A percentile compares a stretch with the other conserved stretches of the same genome.
These are phyloP conservation scores for Pseudocercospora cruenta DNA, from an alignment of 2,329 filamentous ascomycete genomes.

Conservation along the genomic window DNA sequence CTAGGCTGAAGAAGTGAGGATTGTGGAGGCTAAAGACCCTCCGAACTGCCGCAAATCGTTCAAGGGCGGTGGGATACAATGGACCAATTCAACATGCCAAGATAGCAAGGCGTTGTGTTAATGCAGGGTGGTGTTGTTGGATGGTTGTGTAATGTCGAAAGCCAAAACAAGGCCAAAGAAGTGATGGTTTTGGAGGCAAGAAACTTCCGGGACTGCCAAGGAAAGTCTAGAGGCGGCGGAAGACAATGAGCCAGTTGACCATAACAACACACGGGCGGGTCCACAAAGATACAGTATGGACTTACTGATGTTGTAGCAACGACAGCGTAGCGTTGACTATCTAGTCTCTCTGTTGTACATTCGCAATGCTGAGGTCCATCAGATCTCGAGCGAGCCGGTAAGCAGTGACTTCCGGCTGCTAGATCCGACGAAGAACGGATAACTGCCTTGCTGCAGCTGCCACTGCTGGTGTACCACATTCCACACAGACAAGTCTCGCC, in stretches of 20 bases:
- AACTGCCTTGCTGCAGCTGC: conserved; percentile 32
- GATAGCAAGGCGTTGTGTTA: too few relatives aligned
- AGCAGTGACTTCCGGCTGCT: conserved; percentile 42
- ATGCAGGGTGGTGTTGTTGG: too few relatives aligned
- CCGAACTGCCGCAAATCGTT: too few relatives aligned
- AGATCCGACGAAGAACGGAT: conserved; percentile 39
- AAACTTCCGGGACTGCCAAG: not conserved
- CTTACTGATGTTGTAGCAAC: not conserved
- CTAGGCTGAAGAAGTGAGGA: too few relatives aligned
- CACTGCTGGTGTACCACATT: conserved; percentile 76
- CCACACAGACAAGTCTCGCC: conserved; percentile 31
- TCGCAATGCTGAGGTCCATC: not conserved
- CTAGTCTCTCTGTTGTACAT: not conserved
- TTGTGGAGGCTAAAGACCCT: too few relatives aligned
- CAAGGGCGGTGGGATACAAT: too few relatives aligned
- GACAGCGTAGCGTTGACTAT: not conserved
- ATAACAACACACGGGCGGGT: not conserved
- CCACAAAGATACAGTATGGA: not conserved
- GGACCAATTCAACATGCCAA: too few relatives aligned
- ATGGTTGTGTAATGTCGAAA: too few relatives aligned
- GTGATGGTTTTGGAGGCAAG: too few relatives aligned
- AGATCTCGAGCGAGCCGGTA: conserved; percentile 19
- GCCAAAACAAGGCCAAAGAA: too few relatives aligned
- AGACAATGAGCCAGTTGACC: not conserved
- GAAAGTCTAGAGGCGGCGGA: conserved; percentile 8